Evolutionary conservation across 1,139 yeast genomes (phyloP), one percentile per base, ranked within the genome.

Genomic region (Yamadazyma taylorii): DNA sequence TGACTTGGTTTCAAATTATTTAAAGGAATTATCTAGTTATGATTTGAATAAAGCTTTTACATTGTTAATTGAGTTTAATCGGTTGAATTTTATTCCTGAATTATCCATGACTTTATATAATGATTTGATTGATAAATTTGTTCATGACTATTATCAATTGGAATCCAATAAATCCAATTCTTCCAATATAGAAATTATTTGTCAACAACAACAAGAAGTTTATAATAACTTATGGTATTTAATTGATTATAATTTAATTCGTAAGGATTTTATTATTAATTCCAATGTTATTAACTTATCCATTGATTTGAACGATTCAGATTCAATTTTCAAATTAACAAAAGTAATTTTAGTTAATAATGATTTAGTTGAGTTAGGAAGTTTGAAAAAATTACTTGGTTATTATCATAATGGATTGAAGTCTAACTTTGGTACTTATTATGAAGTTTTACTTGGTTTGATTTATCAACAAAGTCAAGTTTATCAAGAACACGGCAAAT

Each of bases 21-120:
- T 71, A 17, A 46, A 46, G 10, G 55, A 63, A 11, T 46, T 66
- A n/a, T 43, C 61, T 32, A 40, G 41, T 8, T 35, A 42, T 2
- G 56, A 54, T 10, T 45, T 64, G 24, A 33, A 46, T 3, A 56
- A 55, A 30, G 63, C 66, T 2, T 57, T 51, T 38, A 50, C 53
- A 17, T 51, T 70, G 31, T 47, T 67, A 35, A 39, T 39, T 22
- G 59, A 60, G 35, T 67, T 71, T 41, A 61, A 62, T 32, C 43
- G 46, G 6, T 54, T 68, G 15, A 46, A 60, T 5, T 69, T 64
- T 42, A 39, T 71, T 19, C 76, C 76, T 0, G 76, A 71, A 39
- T 48, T 67, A 24, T 53, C 66, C 2, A 58, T 61, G 31, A 43
- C 45, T 1, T 52, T 62, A 11, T 65, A 60, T 46, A 66, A 66